Evolutionary conservation across 192 early-diverging fungal species (phyloP).

Genomic region (Diversispora epigaea): DNA sequence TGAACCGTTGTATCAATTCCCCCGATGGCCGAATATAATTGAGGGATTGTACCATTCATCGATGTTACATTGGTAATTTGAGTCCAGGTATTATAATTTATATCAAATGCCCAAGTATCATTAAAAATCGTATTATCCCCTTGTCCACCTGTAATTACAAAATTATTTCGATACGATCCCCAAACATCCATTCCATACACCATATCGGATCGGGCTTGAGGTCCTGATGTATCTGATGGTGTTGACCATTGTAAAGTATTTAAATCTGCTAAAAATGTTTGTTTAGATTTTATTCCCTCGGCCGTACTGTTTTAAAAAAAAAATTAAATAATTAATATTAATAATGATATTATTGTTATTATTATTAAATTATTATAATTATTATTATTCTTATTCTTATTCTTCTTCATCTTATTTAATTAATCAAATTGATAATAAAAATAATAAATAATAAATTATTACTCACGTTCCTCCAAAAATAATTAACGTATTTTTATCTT

Average conservation of each 20-base stretch:
- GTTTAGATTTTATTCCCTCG: neutral
- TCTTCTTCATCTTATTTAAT: neutral
- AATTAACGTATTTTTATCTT: neutral
- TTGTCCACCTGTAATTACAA: slow-evolving; percentile 5
- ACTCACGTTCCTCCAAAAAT: slow-evolving; percentile 26
- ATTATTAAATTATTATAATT: neutral
- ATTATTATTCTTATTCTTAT: neutral
- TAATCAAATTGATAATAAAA: too few species aligned
- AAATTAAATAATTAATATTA: neutral
- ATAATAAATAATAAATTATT: neutral
- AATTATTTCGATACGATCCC: slow-evolving; percentile 2
- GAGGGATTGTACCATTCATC: neutral
- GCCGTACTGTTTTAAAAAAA: neutral
- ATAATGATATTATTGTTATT: neutral
- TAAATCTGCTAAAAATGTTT: slow-evolving; percentile 16
- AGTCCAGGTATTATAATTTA: slow-evolving; percentile 8
- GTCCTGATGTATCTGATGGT: neutral
- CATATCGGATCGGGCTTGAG: slow-evolving; percentile 10
- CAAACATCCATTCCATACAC: slow-evolving; percentile 15
- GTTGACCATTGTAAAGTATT: neutral
- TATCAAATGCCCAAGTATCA: slow-evolving; percentile 24
- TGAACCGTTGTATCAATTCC: slow-evolving; percentile 7
- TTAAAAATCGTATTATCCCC: neutral
- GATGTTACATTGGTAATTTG: neutral
- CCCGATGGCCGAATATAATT: slow-evolving; percentile 17